Evolutionary conservation across 164 flowering plant genomes (phyloP).

Genomic region (Magnolia sinica): DNA sequence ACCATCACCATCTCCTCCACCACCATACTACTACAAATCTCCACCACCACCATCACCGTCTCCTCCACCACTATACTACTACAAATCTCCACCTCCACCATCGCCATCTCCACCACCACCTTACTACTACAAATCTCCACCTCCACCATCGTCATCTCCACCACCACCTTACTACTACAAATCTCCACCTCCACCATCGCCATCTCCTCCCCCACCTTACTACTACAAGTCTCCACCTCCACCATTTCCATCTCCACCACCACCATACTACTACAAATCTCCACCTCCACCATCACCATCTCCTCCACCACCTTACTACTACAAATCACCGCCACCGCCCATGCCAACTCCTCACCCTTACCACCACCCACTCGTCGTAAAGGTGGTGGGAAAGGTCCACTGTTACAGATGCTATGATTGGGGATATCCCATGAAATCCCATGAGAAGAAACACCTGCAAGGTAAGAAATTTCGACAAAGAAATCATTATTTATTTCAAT

Average conservation of each 20-base stretch:
- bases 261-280: conserved; percentile 31
- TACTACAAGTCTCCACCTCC: conserved; percentile 44
- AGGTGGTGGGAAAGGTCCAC: conserved; percentile 70
- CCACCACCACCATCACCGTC: conserved; percentile 29
- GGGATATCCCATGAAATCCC: conserved; percentile 51
- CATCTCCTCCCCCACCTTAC: conserved; percentile 37
- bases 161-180: too few species aligned
- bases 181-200: too few species aligned
- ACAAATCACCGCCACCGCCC: conserved; percentile 34
- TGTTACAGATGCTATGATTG: conserved; percentile 73
- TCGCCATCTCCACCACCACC: too few species aligned
- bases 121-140: too few species aligned
- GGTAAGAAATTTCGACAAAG: conserved; percentile 30
- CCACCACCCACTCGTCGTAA: conserved; percentile 30
- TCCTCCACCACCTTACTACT: too few species aligned
- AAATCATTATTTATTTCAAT: neutral
- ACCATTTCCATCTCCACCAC: conserved; percentile 32
- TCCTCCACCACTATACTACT: conserved; percentile 36
- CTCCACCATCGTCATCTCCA: too few species aligned
- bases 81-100: conserved; percentile 38
- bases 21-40: conserved; percentile 24
- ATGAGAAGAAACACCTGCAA: conserved; percentile 64
- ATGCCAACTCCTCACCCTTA: conserved; percentile 18
- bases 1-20: conserved; percentile 17
- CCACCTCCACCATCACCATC: too few species aligned